Conservation (phyloP, 2,329 filamentous ascomycete species). For the Plectosphaerella cucumerina region DNA sequence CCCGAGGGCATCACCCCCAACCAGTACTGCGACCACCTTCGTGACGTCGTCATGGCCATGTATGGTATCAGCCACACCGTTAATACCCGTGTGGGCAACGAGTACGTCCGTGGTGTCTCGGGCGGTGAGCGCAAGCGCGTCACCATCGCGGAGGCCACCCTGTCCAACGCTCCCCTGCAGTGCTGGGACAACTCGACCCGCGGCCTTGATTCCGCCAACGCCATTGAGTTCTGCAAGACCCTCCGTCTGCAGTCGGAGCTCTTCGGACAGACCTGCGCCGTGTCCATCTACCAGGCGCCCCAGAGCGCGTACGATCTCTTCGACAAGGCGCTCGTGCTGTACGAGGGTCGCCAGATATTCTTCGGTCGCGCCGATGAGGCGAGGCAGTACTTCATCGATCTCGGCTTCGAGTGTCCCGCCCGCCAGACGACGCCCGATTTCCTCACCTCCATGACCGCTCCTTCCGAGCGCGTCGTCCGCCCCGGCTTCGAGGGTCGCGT, state of each 20-base stretch:
- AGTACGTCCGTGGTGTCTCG: slow-evolving; percentile 48
- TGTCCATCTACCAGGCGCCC: slow-evolving; percentile 58
- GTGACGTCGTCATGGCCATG: slow-evolving; percentile 49
- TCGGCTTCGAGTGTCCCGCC: slow-evolving; percentile 53
- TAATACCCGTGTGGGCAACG: slow-evolving; percentile 51
- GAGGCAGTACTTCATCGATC: slow-evolving; percentile 19
- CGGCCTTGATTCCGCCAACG: slow-evolving; percentile 48
- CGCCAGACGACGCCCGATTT: slow-evolving; percentile 68
- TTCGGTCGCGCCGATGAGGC: slow-evolving; percentile 18
- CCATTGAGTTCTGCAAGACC: slow-evolving; percentile 49
- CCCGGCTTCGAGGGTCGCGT: slow-evolving; percentile 27
- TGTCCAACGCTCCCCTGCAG: slow-evolving; percentile 20
- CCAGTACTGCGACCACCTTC: slow-evolving; percentile 41
- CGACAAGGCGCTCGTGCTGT: slow-evolving; percentile 64
- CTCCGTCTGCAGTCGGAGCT: slow-evolving; percentile 44
- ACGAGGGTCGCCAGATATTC: slow-evolving; percentile 63
- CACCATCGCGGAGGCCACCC: slow-evolving; percentile 25
- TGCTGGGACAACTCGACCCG: slow-evolving; percentile 43
- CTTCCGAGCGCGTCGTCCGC: slow-evolving; percentile 26
- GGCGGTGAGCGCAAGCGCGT: slow-evolving; percentile 46
- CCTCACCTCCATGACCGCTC: slow-evolving; percentile 49
- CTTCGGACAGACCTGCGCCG: slow-evolving; percentile 40
- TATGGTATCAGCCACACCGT: slow-evolving; percentile 49
- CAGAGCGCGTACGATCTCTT: slow-evolving; percentile 57
- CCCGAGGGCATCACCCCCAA: slow-evolving; percentile 37